Conservation (phyloP, 345 rosid genomes). For the Bretschneidera sinensis region DNA sequence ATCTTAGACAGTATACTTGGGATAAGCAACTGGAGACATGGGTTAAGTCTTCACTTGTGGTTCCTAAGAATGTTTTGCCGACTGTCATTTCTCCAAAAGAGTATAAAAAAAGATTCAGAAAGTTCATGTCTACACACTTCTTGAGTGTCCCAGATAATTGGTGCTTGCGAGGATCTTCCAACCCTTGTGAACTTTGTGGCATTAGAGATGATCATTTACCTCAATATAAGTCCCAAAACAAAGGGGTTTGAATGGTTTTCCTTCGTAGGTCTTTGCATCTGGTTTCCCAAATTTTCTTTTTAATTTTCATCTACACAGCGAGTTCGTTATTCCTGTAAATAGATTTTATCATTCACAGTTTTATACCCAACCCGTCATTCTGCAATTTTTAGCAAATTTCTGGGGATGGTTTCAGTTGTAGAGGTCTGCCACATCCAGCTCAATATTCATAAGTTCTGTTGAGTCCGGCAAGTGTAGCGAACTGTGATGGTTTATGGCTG, state of each 20-base stretch:
- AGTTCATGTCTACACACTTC: slow-evolving; percentile 84
- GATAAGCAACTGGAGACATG: slow-evolving; percentile 97
- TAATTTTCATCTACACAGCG: slow-evolving; percentile 3
- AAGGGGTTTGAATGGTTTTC: slow-evolving; percentile 10
- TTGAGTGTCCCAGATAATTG: slow-evolving; percentile 86
- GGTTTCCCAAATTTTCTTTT: slow-evolving; percentile 6
- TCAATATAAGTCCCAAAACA: slow-evolving; percentile 9
- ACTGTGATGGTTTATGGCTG: slow-evolving; percentile 10
- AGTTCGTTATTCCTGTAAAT: neutral
- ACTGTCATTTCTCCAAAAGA: slow-evolving; percentile 90
- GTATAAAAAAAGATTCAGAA: slow-evolving; percentile 91
- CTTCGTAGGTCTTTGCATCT: slow-evolving; percentile 3
- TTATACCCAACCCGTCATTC: slow-evolving; percentile 39
- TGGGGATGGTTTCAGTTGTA: slow-evolving; percentile 34
- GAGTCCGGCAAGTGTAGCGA: slow-evolving; percentile 35
- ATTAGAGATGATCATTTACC: slow-evolving; percentile 20
- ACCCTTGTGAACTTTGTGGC: slow-evolving; percentile 40
- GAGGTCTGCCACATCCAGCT: slow-evolving; percentile 17
- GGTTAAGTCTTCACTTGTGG: slow-evolving; percentile 90
- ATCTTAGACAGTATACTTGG: slow-evolving; percentile 95
- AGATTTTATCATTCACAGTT: slow-evolving; percentile 9
- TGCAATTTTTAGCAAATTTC: slow-evolving; percentile 59
- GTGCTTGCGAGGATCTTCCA: slow-evolving; percentile 48
- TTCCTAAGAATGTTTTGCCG: slow-evolving; percentile 74
- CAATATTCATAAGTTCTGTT: slow-evolving; percentile 23